Evolutionary conservation across 441 rosid genomes (phyloP), one percentile per base, ranked within the genome.

Genomic region (Brassica hybrid): DNA sequence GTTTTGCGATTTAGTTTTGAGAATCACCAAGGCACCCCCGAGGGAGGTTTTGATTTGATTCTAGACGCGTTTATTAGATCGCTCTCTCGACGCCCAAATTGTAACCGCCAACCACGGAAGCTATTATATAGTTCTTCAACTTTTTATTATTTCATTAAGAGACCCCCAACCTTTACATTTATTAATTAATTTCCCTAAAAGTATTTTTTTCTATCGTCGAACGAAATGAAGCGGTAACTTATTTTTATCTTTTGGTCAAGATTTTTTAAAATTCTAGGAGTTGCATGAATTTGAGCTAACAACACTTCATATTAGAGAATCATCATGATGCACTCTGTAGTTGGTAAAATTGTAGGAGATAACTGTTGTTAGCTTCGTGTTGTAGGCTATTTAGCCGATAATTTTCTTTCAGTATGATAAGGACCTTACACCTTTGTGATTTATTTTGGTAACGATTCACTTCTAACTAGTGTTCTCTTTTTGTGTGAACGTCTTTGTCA

Each of bases 21-120:
- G 57, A 14, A 12, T 12, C 21, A 19, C n/a, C 1, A 62, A 61
- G 59, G 74, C 6, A 5, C 9, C 8, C 36, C 38, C 36, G 32
- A 80, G 16, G 45, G 32, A 80, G 16, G 45, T 21, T 34, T 34
- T 8, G 10, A 34, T 67, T 76, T 67, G 54, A 66, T 36, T 52
- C 61, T 61, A 3, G 54, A 16, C 30, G 63, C 65, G 67, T 67
- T 67, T 72, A 54, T 76, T 52, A 14, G 74, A 57, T 58, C 3
- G 30, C 7, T 5, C 32, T 58, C 63, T 21, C 1, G 21, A 21
- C 62, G 62, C 62, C 62, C 62, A n/a, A 36, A 21, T 4, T 30
- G 78, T 72, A 72, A 80, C 80, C 78, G 72, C 81, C 18, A 8
- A 16, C 59, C 59, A 16, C 23, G 11, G 0, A 16, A 3, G 23